Conservation (phyloP, 139 green algal species). For the Chlorella vulgaris region DNA sequence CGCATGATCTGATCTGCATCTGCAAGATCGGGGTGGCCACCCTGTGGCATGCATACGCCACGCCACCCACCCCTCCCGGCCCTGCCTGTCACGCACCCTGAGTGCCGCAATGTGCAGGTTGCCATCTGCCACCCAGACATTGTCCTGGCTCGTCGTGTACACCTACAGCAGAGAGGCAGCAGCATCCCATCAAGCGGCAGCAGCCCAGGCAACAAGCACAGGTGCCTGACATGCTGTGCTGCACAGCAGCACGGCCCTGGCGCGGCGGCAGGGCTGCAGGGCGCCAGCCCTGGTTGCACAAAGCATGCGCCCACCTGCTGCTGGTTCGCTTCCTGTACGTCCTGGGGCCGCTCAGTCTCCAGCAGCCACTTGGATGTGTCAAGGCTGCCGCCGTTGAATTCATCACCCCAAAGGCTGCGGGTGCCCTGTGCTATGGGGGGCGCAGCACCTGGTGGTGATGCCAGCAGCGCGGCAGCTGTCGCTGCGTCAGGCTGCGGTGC, state of each 20-base stretch:
- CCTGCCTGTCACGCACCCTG: no score
- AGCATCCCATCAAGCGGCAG: background rate
- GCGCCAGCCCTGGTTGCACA: background rate
- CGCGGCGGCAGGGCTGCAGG: no score
- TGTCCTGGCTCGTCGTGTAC: background rate
- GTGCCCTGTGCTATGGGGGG: no score
- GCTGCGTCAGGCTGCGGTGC: no score
- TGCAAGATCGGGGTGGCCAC: background rate
- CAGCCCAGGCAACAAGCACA: background rate
- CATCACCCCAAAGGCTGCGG: background rate
- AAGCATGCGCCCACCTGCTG: slow-evolving; percentile 2
- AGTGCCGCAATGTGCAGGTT: slow-evolving; percentile 12
- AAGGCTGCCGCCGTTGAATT: background rate
- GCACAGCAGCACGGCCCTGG: no score
- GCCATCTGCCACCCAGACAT: background rate
- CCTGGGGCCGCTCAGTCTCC: background rate
- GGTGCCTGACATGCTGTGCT: no score
- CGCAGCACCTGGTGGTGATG: no score
- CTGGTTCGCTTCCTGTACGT: background rate
- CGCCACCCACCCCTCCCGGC: no score
- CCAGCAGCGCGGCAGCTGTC: no score
- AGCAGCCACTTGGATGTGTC: background rate
- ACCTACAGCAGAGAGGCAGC: background rate
- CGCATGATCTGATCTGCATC: background rate
- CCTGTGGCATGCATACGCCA: background rate